Evolutionary conservation across 768 basidiomycete genomes (phyloP), one percentile per base, ranked within the genome.

Genomic region (Omphalotus guepiniiformis): DNA sequence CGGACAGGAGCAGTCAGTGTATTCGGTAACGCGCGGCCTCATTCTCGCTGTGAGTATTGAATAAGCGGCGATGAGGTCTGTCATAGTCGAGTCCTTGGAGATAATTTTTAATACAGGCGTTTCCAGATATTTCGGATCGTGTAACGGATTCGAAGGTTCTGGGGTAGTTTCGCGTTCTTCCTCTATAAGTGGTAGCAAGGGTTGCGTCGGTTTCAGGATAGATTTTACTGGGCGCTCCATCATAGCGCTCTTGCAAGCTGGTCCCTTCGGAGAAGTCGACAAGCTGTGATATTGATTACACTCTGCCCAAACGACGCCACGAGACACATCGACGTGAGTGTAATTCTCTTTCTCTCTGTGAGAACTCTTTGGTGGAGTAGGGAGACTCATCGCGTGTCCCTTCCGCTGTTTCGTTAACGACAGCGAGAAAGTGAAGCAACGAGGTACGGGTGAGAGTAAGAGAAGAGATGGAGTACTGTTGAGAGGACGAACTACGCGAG

Each of bases 1-100:
- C 3, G 85, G 81, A 79, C 80, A 85, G 8, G 80, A 80, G 52
- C 77, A 71, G 61, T 82, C 78, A 2, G 67, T 70, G 51, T 86
- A 63, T 12, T 65, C 60, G 23, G 63, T 55, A 19, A 78, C 65
- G 18, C 65, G 65, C 0, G 75, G 62, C 16, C 85, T 73, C 21
- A 91, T 62, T 22, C 90, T 80, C 9, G 79, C 78, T 6, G 79
- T 73, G 22, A 93, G 76, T 26, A 86, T 61, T 22, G 79, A 82
- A 61, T 91, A 91, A 0, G 83, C 86, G 58, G 86, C 83, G 47
- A 83, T 84, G 50, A 88, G 75, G 48, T 82, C 78, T 42, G 69
- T 67, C 38, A 81, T 67, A 39, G 73, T 68, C 12, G 76, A 63
- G 34, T 74, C 67, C 1, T 63, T 54, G 9, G 74, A 68, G 21